Evolutionary conservation across 148 eudicot genomes (phyloP), one percentile per base, ranked within the genome.

Genomic region (Simmondsia chinensis): DNA sequence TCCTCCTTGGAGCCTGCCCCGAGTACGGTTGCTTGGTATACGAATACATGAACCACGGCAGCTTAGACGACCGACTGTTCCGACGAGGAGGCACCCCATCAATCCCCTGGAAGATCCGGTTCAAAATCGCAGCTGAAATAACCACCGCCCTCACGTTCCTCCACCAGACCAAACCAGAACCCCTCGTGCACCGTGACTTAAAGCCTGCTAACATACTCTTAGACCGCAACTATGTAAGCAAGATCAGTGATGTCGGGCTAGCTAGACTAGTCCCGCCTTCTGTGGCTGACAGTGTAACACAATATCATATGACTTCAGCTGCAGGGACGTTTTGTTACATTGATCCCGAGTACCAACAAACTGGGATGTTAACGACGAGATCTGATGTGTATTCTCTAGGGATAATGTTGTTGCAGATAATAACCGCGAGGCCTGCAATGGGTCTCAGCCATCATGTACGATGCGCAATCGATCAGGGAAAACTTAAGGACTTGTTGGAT

Each of bases 311-410:
- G 86, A 85, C 95, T 9, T 69, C 86, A 4, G 83, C 95, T 37
- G 95, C 89, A 3, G 95, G 95, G 7, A 85, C 95, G 15, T 85
- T 85, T 52, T 85, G 95, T 46, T 85, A 85, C 60, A 85, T 85
- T 20, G 95, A 85, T 36, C 95, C 95, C 6, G 95, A 85, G 54
- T 85, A 85, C 48, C 95, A 85, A 35, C 89, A 80, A 35, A 72
- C 83, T 0, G 95, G 95, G 14, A 75, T 62, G 70, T 52, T 85
- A 33, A 79, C 73, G 54, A 75, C 80, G 3, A 85, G 77, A 68
- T 85, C 95, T 1, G 95, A 85, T 43, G 54, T 85, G 28, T 85
- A 85, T 49, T 85, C 95, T 1, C 48, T 85, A 4, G 95, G 95
- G 14, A 52, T 85, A 12, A 39, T 85, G 77, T 42, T 85, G 38